Percentiles rank a stretch among this genome's conserved stretches.
Evolutionary conservation across 495 filamentous ascomycete species (phyloP).

Genomic region (Darksidea phi): DNA sequence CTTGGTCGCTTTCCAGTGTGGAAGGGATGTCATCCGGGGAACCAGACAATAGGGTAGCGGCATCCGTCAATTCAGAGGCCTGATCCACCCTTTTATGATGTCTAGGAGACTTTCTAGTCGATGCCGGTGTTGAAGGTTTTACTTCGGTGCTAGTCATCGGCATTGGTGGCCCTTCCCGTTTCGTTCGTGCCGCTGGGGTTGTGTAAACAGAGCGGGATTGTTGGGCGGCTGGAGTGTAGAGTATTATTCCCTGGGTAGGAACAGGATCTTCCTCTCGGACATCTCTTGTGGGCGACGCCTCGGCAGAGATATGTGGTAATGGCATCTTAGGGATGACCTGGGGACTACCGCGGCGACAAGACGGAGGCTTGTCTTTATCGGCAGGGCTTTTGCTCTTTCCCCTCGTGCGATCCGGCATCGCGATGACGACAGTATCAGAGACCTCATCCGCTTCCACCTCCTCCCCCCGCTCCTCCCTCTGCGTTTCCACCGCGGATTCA

Average conservation of each 20-base stretch:
- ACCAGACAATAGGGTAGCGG: not conserved
- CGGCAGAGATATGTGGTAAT: no score
- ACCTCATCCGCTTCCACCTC: not conserved
- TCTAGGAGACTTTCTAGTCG: no score
- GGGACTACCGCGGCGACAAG: no score
- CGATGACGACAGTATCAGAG: no score
- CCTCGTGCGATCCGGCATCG: no score
- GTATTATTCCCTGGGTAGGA: not conserved
- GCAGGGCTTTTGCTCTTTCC: no score
- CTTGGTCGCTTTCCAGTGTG: slow-evolving; percentile 18
- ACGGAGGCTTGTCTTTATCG: no score
- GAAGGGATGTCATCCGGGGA: slow-evolving; percentile 20
- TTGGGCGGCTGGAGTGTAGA: not conserved
- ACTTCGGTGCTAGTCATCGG: not conserved
- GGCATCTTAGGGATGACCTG: no score
- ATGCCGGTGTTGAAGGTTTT: not conserved
- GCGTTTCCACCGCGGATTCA: not conserved
- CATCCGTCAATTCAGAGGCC: not conserved
- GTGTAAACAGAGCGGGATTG: slow-evolving; percentile 5
- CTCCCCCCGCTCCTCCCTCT: not conserved
- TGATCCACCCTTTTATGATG: not conserved
- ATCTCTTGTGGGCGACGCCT: not conserved
- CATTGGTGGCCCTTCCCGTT: not conserved
- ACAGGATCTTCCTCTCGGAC: not conserved
- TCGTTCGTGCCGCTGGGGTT: slow-evolving; percentile 8